Evolutionary conservation across 306 rosid genomes (phyloP), one percentile per base, ranked within the genome.

Genomic region (Betula pendula): DNA sequence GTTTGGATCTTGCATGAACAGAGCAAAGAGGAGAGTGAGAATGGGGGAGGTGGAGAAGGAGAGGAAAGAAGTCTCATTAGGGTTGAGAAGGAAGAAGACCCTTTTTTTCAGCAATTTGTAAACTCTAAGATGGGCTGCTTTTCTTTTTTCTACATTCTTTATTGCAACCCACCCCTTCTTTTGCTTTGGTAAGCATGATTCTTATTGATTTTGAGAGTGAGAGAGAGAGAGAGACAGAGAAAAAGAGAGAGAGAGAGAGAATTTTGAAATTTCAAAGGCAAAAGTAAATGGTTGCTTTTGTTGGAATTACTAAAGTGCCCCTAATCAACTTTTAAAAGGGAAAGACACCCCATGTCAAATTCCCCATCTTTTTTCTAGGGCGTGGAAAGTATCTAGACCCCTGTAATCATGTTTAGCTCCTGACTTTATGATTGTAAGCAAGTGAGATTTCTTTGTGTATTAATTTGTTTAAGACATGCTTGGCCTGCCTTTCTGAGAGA

Each of bases 1-100:
- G 75, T 84, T 91, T 72, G 96, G 91, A 78, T 93, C 92, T 87
- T 88, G 98, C 97, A 93, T 93, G 93, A 93, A 91, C 93, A 87
- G 73, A 80, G 89, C 83, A 3, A 74, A 75, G 15, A 80, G 81
- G 70, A 84, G 47, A 3, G 11, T 35, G 47, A 86, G 67, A 76
- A 80, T 9, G 88, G 81, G 67, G 77, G 80, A 65, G 88, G 49
- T 66, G 88, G 84, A 83, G 88, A 84, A 81, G 83, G 90, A 66
- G 80, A 77, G 81, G 85, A 82, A 85, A 71, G 74, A 27, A 84
- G 82, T 89, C 87, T 91, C 97, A 93, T 91, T 82, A 89, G 92
- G 82, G 87, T 84, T 80, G 84, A 72, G 75, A 82, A 73, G 72
- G 77, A 82, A 76, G 67, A 80, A 65, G 81, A 79, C 79, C 43